Evolutionary conservation across 148 eudicot genomes (phyloP), one percentile per base, ranked within the genome.

Genomic region (Silene latifolia): DNA sequence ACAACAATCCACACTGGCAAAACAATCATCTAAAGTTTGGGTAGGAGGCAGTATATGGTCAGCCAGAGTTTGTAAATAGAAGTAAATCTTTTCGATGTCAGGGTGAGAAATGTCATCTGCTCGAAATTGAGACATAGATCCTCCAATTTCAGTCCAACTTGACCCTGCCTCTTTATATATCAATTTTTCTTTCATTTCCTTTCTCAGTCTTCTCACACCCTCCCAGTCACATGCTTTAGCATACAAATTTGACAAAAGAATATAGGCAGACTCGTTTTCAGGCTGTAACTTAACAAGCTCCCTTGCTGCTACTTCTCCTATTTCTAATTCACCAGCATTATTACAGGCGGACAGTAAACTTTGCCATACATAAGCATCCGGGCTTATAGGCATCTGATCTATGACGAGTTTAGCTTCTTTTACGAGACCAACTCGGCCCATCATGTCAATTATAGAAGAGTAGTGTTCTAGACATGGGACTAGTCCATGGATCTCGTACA

Each of bases 341-440:
- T 74, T 72, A 79, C 89, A 88, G 63, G 89, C 84, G 44, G 89
- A 86, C 61, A 88, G 79, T 66, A 88, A 77, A 78, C 85, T 88
- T 74, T 81, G 91, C 89, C 89, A 88, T 23, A 88, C 81, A 32
- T 85, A 85, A 73, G 91, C 88, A 81, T 88, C 91, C 3, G 87
- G 86, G 61, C 8, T 74, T 44, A 83, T 44, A 25, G 91, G 91
- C 89, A 86, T 88, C 72, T 71, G 78, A 70, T 86, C 85, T 57
- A 86, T 81, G 63, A 76, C 68, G 44, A 64, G 74, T 78, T 80
- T 83, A 57, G 91, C 91, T 77, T 85, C 88, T 71, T 83, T 81
- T 25, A 85, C 56, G 18, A 85, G 86, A 46, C 89, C 89, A 71
- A 85, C 82, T 72, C 87, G 82, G n/a, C 89, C 91, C 39, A 88